A percentile compares a stretch with the other conserved stretches of the same genome.
Evolutionary conservation across 2,329 filamentous ascomycete genomes (phyloP).

Genomic region (Fusarium sp.): DNA sequence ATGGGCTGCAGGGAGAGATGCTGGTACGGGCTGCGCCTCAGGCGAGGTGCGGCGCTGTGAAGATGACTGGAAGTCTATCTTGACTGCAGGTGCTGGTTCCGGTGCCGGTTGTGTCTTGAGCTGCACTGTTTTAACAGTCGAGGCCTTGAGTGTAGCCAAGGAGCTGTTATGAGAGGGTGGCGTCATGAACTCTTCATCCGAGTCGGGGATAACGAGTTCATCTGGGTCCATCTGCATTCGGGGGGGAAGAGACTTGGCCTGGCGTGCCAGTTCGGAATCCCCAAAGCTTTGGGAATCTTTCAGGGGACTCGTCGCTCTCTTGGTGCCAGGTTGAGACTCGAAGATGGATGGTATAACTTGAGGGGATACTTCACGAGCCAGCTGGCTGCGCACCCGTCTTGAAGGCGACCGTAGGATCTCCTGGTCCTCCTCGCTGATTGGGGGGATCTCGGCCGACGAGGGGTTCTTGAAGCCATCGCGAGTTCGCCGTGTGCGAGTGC

Average conservation of each 20-base stretch:
- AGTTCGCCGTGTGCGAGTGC: constrained; percentile 31
- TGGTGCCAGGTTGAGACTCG: constrained; percentile 6
- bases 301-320: constrained; percentile 12
- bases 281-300: constrained; percentile 19
- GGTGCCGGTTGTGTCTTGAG: not conserved
- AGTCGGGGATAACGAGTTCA: constrained; percentile 64
- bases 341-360: constrained; percentile 4
- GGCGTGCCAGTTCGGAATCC: not conserved
- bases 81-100: not conserved
- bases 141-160: constrained; percentile 15
- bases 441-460: not conserved
- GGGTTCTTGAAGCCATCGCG: constrained; percentile 21
- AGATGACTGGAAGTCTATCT: constrained; percentile 4
- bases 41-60: constrained; percentile 28
- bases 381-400: constrained; percentile 34
- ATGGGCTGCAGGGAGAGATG: not conserved
- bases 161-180: constrained; percentile 44
- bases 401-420: constrained; percentile 44
- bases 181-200: constrained; percentile 66
- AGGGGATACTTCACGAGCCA: constrained; percentile 17
- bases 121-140: not conserved
- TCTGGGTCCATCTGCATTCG: constrained; percentile 20
- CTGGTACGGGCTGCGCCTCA: not conserved
- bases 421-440: constrained; percentile 36
- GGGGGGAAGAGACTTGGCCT: not conserved